Evolutionary conservation across 2,329 filamentous ascomycete genomes (phyloP).

Genomic region (Fusarium haematococcum): DNA sequence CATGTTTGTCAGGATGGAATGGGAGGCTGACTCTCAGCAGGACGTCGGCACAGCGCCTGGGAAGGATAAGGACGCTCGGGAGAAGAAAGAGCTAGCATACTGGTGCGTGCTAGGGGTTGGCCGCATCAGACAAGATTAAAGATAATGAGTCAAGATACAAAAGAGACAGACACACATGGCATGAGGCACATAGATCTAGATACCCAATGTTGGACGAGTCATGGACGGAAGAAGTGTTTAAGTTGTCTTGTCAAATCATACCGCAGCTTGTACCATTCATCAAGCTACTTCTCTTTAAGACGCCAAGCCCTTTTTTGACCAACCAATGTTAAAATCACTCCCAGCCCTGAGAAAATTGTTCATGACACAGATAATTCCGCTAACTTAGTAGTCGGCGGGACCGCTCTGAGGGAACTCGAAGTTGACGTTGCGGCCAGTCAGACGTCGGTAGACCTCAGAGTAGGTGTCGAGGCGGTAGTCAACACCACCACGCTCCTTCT

Average conservation of each 20-base stretch:
- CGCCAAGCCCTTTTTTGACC: slow-evolving; percentile 61
- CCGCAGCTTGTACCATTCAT: slow-evolving; percentile 59
- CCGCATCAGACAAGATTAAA: slow-evolving; percentile 70
- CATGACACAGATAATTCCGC: slow-evolving; percentile 27
- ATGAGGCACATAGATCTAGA: slow-evolving; percentile 49
- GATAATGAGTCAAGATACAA: slow-evolving; percentile 17
- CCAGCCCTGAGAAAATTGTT: slow-evolving; percentile 41
- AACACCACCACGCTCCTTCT: slow-evolving; percentile 99
- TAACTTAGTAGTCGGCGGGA: slow-evolving; percentile 81
- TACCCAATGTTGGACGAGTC: slow-evolving; percentile 52
- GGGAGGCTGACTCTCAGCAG: slow-evolving; percentile 78
- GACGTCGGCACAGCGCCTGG: slow-evolving; percentile 68
- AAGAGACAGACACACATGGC: slow-evolving; percentile 20
- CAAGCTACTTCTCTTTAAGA: slow-evolving; percentile 63
- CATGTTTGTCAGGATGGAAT: slow-evolving; percentile 92
- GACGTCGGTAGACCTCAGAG: slow-evolving; percentile 98
- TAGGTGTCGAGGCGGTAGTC: slow-evolving; percentile 99
- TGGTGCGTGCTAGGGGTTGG: slow-evolving; percentile 95
- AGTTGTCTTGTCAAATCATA: slow-evolving; percentile 53
- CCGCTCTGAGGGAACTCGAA: slow-evolving; percentile 97
- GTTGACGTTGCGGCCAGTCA: slow-evolving; percentile 95
- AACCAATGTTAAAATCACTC: slow-evolving; percentile 52
- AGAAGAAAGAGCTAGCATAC: slow-evolving; percentile 91
- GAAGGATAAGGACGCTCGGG: slow-evolving; percentile 72
- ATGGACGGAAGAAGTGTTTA: slow-evolving; percentile 46